Base-by-base conservation (phyloP, 1,139 yeast species). In the Lodderomyces parapsilosis region DNA sequence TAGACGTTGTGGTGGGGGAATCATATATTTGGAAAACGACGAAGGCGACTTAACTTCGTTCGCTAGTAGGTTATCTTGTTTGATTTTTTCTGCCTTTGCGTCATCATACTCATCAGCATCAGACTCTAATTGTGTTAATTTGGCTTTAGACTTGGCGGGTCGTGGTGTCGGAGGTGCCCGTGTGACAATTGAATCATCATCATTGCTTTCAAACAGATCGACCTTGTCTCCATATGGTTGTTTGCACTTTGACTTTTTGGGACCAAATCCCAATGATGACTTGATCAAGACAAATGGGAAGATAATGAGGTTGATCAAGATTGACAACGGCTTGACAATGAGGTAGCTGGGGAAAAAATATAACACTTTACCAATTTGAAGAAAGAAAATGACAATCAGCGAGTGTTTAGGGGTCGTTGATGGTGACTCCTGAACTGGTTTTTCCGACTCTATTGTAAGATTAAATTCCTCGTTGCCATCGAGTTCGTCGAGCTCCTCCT, bases 21-120 rank as follows among this genome's bases (percentile, higher is more conserved):
- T 68, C 42, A 72, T 63, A 57, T 72, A 74, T 53, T 66, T 70
- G 30, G 81, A 76, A 36, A 75, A 59, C 42, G 71, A 64, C 1
- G 83, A 71, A 34, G 87, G 86, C 0, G 85, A 79, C 56, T 81
- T 81, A 50, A 81, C 66, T 43, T 64, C 62, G 52, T 78, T 79
- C 37, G 74, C 68, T 42, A 63, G 50, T 48, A 65, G 55, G 48
- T 58, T 69, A 48, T 68, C 75, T 44, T 65, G 71, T 49, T 64
- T 69, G 40, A 62, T 62, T 39, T 73, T 57, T 48, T 74, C 79
- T 17, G 77, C 70, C 49, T 71, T 72, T 36, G 68, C 71, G 43
- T 65, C 66, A 35, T 41, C 39, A 18, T 45, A 40, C 8, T 43
- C 43, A 30, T 36, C 43, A 19, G 33, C 37, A 5, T 39, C 37